Evolutionary conservation across 371 early-diverging fungal species (phyloP), one percentile per base, ranked within the genome.

Genomic region (Chytridium lagenaria): DNA sequence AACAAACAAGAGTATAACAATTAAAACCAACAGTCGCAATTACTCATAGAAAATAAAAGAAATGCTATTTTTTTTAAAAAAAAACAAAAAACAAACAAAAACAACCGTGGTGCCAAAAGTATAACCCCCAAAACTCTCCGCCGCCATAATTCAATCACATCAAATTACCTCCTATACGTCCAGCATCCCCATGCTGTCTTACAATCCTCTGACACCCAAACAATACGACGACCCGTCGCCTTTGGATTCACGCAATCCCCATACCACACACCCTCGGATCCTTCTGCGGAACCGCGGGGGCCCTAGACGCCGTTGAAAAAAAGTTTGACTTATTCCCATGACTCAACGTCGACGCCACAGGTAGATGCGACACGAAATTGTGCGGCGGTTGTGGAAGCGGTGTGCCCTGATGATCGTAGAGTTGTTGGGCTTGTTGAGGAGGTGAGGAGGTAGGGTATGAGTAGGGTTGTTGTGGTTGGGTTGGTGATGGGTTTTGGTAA

Each of bases 141-240:
- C n/a, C n/a, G n/a, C n/a, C n/a, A n/a, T n/a, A n/a, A n/a, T n/a
- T n/a, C n/a, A n/a, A n/a, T n/a, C n/a, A n/a, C n/a, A 26, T 23
- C 7, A n/a, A 26, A n/a, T 52, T 26, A 52, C 26, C 55, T 52
- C 26, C 55, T 26, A 52, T 22, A 52, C 55, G 55, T 52, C 26
- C n/a, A 26, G 10, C 57, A 7, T 10, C 57, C 57, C 34, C 7
- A 30, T 61, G 30, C 61, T 61, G 61, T 34, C 34, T 61, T 12
- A 61, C 61, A 15, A 61, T 34, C 61, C 61, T 61, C 61, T 61
- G 61, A 34, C 61, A 61, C 34, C 36, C 31, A 7, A 34, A 34
- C 61, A 61, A 34, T 61, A 61, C 7, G 61, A 7, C 30, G 61
- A 61, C 61, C 61, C 61, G 61, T 34, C 61, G 61, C 61, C 61